Evolutionary conservation across 1,139 yeast species (phyloP).

Genomic region (Saccharomyces hybrid): DNA sequence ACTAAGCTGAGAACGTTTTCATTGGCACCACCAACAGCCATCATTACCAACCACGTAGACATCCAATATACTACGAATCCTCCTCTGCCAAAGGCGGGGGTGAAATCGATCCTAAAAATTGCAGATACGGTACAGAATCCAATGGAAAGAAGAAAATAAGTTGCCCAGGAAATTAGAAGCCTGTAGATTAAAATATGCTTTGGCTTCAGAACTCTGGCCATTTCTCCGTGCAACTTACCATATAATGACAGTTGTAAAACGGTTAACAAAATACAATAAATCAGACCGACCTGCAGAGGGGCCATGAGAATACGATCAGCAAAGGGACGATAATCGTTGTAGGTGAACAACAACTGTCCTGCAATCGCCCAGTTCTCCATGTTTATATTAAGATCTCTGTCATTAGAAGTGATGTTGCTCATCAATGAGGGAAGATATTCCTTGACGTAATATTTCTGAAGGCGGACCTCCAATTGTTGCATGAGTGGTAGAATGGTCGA

Average conservation of each 20-base stretch:
- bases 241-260: slow-evolving; percentile 54
- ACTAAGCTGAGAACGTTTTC: slow-evolving; percentile 48
- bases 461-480: slow-evolving; percentile 27
- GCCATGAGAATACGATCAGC: slow-evolving; percentile 46
- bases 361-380: slow-evolving; percentile 5
- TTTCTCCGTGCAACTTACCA: slow-evolving; percentile 43
- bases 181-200: slow-evolving; percentile 45
- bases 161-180: slow-evolving; percentile 38
- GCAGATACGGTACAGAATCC: slow-evolving; percentile 52
- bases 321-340: slow-evolving; percentile 45
- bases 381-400: slow-evolving; percentile 3
- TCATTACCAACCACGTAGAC: slow-evolving; percentile 49
- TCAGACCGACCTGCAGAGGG: slow-evolving; percentile 67
- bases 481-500: slow-evolving; percentile 38
- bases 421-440: slow-evolving; percentile 20
- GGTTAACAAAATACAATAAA: slow-evolving; percentile 64
- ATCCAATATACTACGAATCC: slow-evolving; percentile 65
- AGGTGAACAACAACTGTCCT: slow-evolving; percentile 25
- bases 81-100: slow-evolving; percentile 45
- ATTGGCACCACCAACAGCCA: slow-evolving; percentile 56
- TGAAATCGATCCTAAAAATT: slow-evolving; percentile 50
- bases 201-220: slow-evolving; percentile 40
- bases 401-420: slow-evolving; percentile 11
- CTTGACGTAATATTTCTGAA: slow-evolving; percentile 26
- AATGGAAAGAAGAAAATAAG: slow-evolving; percentile 46